Conservation (phyloP, 495 filamentous ascomycete species). For the Acidomyces sp. region DNA sequence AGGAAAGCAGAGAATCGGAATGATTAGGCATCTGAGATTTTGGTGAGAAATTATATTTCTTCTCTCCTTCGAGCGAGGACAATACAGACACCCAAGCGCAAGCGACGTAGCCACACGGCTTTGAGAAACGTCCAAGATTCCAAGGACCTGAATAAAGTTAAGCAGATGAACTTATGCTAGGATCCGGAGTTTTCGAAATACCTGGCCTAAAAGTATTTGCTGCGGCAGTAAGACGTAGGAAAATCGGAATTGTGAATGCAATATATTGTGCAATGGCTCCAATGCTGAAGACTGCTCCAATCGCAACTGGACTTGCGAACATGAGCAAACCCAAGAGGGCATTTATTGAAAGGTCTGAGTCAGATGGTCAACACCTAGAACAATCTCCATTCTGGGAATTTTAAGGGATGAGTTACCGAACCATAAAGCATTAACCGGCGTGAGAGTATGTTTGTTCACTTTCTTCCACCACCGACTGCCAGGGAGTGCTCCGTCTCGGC, state of each 20-base stretch:
- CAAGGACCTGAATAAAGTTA: conserved; percentile 12
- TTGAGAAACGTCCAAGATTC: conserved; percentile 8
- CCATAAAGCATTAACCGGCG: conserved; percentile 12
- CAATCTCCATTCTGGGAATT: too few species aligned
- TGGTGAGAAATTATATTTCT: too few species aligned
- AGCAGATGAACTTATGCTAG: too few species aligned
- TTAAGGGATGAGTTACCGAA: too few species aligned
- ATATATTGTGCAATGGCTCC: conserved; percentile 10
- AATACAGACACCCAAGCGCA: conserved; percentile 8
- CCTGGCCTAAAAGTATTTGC: conserved; percentile 8
- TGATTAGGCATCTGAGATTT: too few species aligned
- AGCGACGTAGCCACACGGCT: conserved; percentile 10
- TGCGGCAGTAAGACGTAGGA: conserved; percentile 7
- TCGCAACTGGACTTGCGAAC: conserved; percentile 10
- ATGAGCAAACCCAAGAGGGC: conserved; percentile 9
- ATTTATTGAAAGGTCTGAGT: conserved; percentile 6
- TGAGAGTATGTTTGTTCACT: conserved; percentile 6
- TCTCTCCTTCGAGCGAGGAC: too few species aligned
- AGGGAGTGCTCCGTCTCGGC: conserved; percentile 8
- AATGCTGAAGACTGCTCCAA: conserved; percentile 11
- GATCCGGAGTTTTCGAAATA: neutral
- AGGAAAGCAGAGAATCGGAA: conserved; percentile 10
- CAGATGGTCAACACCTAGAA: too few species aligned
- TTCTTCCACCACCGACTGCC: conserved; percentile 12
- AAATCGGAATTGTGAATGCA: conserved; percentile 11